phyloP scores from a whole-genome alignment of 139 green algal species.

The Chlorella sp. region DNA sequence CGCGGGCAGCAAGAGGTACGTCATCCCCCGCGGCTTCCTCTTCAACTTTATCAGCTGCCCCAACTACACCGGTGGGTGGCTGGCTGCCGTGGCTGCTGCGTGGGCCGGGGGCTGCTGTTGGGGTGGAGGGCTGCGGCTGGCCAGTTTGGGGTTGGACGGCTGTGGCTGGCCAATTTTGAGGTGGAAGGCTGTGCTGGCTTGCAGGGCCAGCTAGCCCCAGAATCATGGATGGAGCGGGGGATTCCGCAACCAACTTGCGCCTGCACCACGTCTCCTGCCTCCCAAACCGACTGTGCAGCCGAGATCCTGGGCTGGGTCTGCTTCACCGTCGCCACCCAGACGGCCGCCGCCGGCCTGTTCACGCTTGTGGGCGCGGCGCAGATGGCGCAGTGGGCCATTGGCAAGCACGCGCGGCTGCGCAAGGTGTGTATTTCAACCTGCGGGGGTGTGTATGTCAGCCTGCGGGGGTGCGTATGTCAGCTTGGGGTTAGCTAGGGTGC shows the following conservation, averaged over 20 bases:
- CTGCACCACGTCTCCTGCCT: no score
- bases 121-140: no score
- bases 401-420: constrained; percentile 91
- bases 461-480: background rate
- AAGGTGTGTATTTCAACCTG: constrained; percentile 62
- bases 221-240: no score
- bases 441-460: background rate
- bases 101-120: no score
- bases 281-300: background rate
- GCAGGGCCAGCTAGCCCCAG: no score
- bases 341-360: constrained; percentile 83
- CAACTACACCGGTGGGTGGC: constrained; percentile 86
- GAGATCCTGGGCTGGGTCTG: constrained; percentile 92
- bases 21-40: constrained; percentile 87
- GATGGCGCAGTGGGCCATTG: constrained; percentile 90
- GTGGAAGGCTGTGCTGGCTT: no score
- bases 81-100: no score
- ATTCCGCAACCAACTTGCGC: no score
- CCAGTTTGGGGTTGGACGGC: no score
- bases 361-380: constrained; percentile 77
- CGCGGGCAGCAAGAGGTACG: constrained; percentile 75
- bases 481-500: no score
- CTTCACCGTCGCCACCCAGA: constrained; percentile 88
- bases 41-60: constrained; percentile 98
- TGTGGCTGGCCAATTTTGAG: no score